Evolutionary conservation across 1,139 yeast genomes (phyloP), one percentile per base, ranked within the genome.

Genomic region (Sporopachydermia cereana): DNA sequence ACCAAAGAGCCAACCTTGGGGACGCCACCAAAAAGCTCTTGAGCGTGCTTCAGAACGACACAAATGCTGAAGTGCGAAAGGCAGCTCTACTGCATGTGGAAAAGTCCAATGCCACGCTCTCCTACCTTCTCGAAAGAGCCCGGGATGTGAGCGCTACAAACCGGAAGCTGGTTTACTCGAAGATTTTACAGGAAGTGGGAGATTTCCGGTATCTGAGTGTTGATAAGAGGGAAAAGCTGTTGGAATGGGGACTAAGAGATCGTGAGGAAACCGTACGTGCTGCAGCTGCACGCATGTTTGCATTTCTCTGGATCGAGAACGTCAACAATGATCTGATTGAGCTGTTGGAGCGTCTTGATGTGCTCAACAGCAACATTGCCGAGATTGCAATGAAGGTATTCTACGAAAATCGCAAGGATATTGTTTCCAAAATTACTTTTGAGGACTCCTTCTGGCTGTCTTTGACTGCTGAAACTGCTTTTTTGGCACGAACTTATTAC

Each of bases 231-330:
- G 91, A 83, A 49, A 72, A 73, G 50, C 60, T 91, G 21, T 67
- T 91, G 27, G 69, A 71, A 44, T 84, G 95, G 88, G 98, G 98
- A 1, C 67, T 91, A 44, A 77, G 77, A 51, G 98, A 91, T 61
- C 76, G 97, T 52, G 96, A 89, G 51, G 76, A 71, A 4, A 56
- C 69, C 3, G 97, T 91, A 1, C 69, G 77, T 50, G 66, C 66
- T 24, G 93, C 96, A 0, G 88, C 96, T 2, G 64, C 72, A 1
- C 76, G 76, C 50, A 73, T 88, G 78, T 71, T 91, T 46, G 72
- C 84, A 4, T 66, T 68, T 24, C 72, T 73, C 43, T 91, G 97
- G 97, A 71, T 84, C 46, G 75, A 74, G 22, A 66, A 74, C 2
- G 74, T 80, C 12, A 72, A 82, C 52, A 81, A 81, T 49, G 91